Evolutionary conservation across 2,329 filamentous ascomycete genomes (phyloP).

Genomic region (Venturia pyrina): DNA sequence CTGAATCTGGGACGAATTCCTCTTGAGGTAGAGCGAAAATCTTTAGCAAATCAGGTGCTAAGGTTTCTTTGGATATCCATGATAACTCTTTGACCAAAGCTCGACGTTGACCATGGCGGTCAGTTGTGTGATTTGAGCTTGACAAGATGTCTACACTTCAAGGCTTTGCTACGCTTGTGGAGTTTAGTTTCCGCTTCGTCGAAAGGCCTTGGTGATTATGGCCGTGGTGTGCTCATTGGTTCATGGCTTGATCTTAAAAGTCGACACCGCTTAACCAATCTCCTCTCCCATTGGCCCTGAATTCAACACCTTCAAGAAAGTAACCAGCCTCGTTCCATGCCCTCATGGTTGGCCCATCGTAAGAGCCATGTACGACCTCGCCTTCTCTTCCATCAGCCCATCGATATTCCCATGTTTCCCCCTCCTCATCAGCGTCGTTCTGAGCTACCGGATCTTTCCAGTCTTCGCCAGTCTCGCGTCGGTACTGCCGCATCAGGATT

Average conservation of each 20-base stretch:
- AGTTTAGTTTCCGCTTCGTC: not conserved
- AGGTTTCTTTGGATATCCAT: not conserved
- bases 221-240: not conserved
- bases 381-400: constrained; percentile 85
- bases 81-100: not conserved
- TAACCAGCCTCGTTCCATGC: constrained; percentile 89
- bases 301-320: constrained; percentile 76
- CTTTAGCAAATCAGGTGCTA: not conserved
- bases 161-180: not conserved
- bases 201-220: not conserved
- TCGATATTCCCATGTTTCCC: constrained; percentile 73
- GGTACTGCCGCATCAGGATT: constrained; percentile 70
- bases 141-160: not conserved
- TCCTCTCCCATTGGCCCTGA: constrained; percentile 27
- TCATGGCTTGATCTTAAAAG: not conserved
- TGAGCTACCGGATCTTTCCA: constrained; percentile 50
- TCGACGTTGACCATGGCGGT: not conserved
- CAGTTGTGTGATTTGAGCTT: not conserved
- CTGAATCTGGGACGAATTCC: not conserved
- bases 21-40: not conserved
- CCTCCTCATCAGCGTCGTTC: constrained; percentile 17
- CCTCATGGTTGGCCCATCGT: constrained; percentile 74
- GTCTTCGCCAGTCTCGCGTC: constrained; percentile 73
- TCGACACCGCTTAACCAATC: not conserved
- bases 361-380: constrained; percentile 73